phyloP scores from a whole-genome alignment of 306 rosid genomes.

The Sphenostylis stenocarpa region DNA sequence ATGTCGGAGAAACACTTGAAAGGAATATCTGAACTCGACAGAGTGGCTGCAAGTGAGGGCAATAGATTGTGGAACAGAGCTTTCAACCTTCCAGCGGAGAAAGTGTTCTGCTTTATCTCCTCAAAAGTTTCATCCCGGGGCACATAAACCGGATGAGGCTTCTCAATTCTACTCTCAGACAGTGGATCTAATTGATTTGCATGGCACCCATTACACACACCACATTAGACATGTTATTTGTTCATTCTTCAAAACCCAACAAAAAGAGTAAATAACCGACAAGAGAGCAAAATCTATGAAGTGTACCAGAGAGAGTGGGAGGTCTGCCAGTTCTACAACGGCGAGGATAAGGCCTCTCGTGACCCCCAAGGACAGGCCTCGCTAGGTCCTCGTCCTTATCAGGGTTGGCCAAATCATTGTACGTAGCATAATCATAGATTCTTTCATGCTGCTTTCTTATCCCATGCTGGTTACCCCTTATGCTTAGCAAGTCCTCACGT shows the following conservation, averaged over 20 bases:
- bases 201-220: constrained; percentile 19
- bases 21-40: constrained; percentile 81
- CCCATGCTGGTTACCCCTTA: constrained; percentile 61
- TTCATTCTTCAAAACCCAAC: constrained; percentile 26
- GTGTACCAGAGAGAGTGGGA: constrained; percentile 58
- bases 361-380: constrained; percentile 67
- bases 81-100: constrained; percentile 87
- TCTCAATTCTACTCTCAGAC: constrained; percentile 80
- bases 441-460: constrained; percentile 71
- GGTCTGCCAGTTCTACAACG: constrained; percentile 90
- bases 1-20: constrained; percentile 85
- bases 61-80: constrained; percentile 89
- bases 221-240: constrained; percentile 12
- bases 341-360: constrained; percentile 82
- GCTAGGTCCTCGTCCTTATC: constrained; percentile 68
- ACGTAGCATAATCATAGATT: constrained; percentile 77
- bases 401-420: constrained; percentile 92
- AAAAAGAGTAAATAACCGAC: not conserved
- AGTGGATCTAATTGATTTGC: constrained; percentile 57
- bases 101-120: constrained; percentile 80
- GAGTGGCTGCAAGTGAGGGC: constrained; percentile 70
- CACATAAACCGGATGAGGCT: constrained; percentile 96
- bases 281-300: not conserved
- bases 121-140: constrained; percentile 95
- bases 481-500: constrained; percentile 64